Conservation (phyloP, 371 early-diverging fungal species). For the Mucor plumbeus region DNA sequence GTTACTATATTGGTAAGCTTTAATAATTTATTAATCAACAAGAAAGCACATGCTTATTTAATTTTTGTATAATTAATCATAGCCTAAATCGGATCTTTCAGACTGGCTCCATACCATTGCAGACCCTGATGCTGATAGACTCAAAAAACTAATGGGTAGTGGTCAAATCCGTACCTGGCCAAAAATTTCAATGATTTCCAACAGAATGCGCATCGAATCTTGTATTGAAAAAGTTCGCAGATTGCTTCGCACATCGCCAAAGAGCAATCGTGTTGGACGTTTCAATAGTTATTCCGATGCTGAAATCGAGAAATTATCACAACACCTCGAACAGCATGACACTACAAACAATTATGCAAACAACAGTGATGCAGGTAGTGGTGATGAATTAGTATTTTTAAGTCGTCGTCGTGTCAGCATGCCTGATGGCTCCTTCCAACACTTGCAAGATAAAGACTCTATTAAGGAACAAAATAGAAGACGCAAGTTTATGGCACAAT, state of each 20-base stretch:
- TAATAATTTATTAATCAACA: background rate
- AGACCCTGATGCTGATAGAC: constrained; percentile 71
- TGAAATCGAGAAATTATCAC: constrained; percentile 11
- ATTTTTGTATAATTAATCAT: background rate
- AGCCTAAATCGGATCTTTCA: constrained; percentile 64
- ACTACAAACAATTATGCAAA: background rate
- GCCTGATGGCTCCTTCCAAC: constrained; percentile 28
- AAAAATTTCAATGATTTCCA: constrained; percentile 78
- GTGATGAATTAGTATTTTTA: constrained; percentile 41
- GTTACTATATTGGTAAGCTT: constrained; percentile 77
- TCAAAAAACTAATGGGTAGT: constrained; percentile 60
- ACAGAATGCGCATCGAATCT: constrained; percentile 80
- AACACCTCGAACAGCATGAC: constrained; percentile 3
- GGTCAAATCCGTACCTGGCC: constrained; percentile 82
- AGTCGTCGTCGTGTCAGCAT: constrained; percentile 44
- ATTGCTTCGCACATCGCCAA: constrained; percentile 21
- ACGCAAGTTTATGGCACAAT: constrained; percentile 78
- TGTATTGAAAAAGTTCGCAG: constrained; percentile 54
- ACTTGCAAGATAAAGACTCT: constrained; percentile 27
- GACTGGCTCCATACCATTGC: constrained; percentile 75
- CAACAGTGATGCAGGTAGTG: constrained; percentile 42
- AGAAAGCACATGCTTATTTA: constrained; percentile 1
- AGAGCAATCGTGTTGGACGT: background rate
- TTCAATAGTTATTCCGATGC: constrained; percentile 6
- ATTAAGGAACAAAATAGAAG: constrained; percentile 36